Evolutionary conservation across 2,329 filamentous ascomycete species (phyloP), one percentile per base, ranked within the genome.

Genomic region (Anthostomella pinea): DNA sequence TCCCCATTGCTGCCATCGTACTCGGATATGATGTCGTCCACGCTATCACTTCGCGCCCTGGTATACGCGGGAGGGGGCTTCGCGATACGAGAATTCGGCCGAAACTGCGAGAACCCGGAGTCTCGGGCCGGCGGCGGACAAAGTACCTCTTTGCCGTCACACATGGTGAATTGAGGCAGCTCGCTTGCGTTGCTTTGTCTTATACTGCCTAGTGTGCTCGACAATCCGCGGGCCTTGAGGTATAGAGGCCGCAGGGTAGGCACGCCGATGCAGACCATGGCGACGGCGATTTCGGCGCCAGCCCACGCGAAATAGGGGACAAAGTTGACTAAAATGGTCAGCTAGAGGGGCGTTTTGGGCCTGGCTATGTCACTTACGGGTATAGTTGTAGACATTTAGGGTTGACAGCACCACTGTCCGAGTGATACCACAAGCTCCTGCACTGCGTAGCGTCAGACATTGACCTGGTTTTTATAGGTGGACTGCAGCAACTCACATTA

Each of bases 371-470:
- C 6, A 32, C 52, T 49, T 35, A 55, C 52, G 15, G 16, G 54
- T 57, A 31, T 56, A 57, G 30, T 56, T 52, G 26, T 40, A 51
- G n/a, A 54, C 51, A 30, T 54, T 42, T 2, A 56, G 39, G 13
- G 35, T 39, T 2, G 52, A 49, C 4, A 57, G 41, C 5, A 57
- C 51, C 1, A 54, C 45, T 4, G 53, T 57, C 26, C 54, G 41
- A 3, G 49, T 54, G 19, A 64, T 60, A 11, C 60, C 60, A 23
- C 59, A 63, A 14, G 54, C 59, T 4, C 60, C 60, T 15, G 60
- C 60, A 26, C 60, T 63, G 30, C 10, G 4, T 22, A 11, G 21
- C 21, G 13, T n/a, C 4, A 31, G 6, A 13, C 2, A 17, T 18
- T n/a, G n/a, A n/a, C n/a, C n/a, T n/a, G 21, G 21, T 17, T 14